These are phyloP conservation scores for Oryza australiensis DNA, from an alignment of 176 grass and related monocot species.

Conservation along the genomic window DNA sequence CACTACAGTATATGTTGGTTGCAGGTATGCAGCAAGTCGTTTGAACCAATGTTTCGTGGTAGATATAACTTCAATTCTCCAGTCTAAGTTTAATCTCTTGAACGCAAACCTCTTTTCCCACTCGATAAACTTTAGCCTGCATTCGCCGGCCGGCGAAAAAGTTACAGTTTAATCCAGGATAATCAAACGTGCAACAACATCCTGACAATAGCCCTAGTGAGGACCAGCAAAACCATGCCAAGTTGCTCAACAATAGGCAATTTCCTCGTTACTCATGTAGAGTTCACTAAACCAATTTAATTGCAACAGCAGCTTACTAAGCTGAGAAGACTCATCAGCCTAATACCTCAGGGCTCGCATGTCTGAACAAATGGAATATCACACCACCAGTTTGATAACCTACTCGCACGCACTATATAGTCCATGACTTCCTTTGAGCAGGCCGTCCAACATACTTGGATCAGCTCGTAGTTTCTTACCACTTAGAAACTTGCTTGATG, in stretches of 20 bases:
- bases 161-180: neutral
- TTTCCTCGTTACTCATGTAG: neutral
- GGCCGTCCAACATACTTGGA: neutral
- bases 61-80: neutral
- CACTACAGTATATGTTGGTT: neutral
- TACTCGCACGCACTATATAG: neutral
- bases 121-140: too few relatives aligned
- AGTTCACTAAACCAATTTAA: neutral
- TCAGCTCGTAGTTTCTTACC: neutral
- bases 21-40: neutral
- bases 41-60: neutral
- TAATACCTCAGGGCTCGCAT: neutral
- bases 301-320: neutral
- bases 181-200: slow-evolving; percentile 18
- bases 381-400: neutral
- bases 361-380: slow-evolving; percentile 16
- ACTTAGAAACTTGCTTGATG: neutral
- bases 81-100: neutral
- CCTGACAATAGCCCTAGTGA: neutral
- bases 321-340: neutral
- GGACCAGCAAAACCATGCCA: neutral
- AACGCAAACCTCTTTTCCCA: too few relatives aligned
- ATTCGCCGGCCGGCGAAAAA: too few relatives aligned
- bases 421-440: neutral
- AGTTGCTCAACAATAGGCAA: neutral